Evolutionary conservation across 1,139 yeast species (phyloP).

Genomic region (Hansenula sp.): DNA sequence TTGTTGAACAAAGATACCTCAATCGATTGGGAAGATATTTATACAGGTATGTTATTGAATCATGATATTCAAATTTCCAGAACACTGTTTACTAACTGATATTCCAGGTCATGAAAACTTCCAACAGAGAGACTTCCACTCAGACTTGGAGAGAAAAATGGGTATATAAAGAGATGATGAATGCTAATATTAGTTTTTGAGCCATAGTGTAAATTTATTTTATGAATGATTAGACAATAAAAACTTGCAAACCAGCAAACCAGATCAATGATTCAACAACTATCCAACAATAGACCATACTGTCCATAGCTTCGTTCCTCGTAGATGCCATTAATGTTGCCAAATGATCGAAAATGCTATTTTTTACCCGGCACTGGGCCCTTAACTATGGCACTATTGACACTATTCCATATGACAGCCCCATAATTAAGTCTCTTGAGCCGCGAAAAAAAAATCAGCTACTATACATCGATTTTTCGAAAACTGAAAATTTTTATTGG

Average conservation of each 20-base stretch:
- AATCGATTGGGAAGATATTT: slow-evolving; percentile 93
- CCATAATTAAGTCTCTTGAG: not conserved
- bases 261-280: no score
- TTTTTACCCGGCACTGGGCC: not conserved
- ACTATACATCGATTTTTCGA: not conserved
- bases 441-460: slow-evolving; percentile 1
- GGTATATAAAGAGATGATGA: slow-evolving; percentile 39
- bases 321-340: no score
- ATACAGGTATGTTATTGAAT: slow-evolving; percentile 33
- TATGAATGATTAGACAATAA: no score
- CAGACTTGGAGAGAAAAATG: slow-evolving; percentile 65
- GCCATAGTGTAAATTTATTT: no score
- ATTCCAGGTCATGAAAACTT: slow-evolving; percentile 5
- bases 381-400: not conserved
- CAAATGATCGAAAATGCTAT: not conserved
- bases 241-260: no score
- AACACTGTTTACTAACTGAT: not conserved
- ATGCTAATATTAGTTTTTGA: no score
- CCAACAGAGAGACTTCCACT: slow-evolving; percentile 47
- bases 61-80: not conserved
- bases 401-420: not conserved
- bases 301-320: no score
- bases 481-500: slow-evolving; percentile 2
- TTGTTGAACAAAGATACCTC: slow-evolving; percentile 69
- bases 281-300: no score